Evolutionary conservation across 495 filamentous ascomycete species (phyloP), one percentile per base, ranked within the genome.

Genomic region (Pyronema domesticum): DNA sequence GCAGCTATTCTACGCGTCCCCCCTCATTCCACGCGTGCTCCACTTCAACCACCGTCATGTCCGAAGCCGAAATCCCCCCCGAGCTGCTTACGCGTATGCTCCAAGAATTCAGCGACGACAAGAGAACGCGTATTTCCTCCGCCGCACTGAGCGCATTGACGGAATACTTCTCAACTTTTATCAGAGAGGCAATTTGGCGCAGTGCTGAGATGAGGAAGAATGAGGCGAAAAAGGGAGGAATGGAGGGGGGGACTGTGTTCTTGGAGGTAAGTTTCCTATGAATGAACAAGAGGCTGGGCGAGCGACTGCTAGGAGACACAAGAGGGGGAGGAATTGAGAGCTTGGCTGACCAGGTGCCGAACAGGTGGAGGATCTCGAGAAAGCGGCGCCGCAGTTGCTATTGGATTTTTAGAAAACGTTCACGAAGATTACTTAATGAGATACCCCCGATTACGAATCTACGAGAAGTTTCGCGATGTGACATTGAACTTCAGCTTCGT

Each of bases 81-180:
- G 80, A 82, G 46, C 72, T 98, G 17, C 68, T 98, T 11, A 82
- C 80, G 4, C 72, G 74, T 44, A 65, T 96, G 0, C 69, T 96
- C 34, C 81, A 94, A 62, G 77, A 88, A 54, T 79, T 81, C 67
- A 94, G 94, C 61, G 73, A 73, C 57, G 73, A 80, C 53, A 74
- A 78, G 39, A 76, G 78, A 52, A 89, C 80, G 2, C 74, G 82
- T 64, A 81, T 96, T 37, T 78, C 80, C 3, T 82, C 80, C 61
- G 83, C 88, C 48, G 93, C 91, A 14, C 80, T 88, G 65, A 71
- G 68, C 11, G 79, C 87, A 6, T 76, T 91, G 34, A 85, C 77
- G 3, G 86, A 82, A 70, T 96, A 96, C 64, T 76, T 95, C 64
- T 86, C 94, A 70, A 80, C 84, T 10, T 98, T 95, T 73, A 85